Percentiles rank a stretch among this genome's conserved stretches.
These are phyloP conservation scores for Ricinus communis DNA, from an alignment of 345 rosid species.

Conservation along the genomic window DNA sequence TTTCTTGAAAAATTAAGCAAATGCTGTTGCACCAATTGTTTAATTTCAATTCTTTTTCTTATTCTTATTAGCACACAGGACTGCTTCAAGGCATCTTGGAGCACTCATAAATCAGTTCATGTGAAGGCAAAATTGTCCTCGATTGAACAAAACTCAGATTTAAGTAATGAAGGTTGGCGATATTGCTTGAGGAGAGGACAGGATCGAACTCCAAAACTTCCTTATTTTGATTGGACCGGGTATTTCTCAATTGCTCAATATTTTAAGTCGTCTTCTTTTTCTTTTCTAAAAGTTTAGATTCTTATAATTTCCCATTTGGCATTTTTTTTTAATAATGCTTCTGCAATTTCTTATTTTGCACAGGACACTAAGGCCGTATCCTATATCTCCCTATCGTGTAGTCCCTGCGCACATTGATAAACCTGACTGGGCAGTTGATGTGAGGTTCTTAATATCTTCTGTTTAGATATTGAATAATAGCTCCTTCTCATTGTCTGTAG, in stretches of 20 bases:
- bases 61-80: constrained; percentile 68
- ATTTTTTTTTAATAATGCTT: not conserved
- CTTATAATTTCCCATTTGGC: not conserved
- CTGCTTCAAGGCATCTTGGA: constrained; percentile 93
- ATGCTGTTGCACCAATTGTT: not conserved
- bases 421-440: constrained; percentile 96
- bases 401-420: constrained; percentile 65
- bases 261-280: not conserved
- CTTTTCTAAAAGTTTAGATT: not conserved
- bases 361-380: constrained; percentile 82
- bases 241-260: constrained; percentile 27
- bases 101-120: constrained; percentile 84
- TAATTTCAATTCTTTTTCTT: constrained; percentile 9
- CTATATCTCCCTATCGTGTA: constrained; percentile 55
- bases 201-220: constrained; percentile 59
- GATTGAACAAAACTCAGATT: constrained; percentile 40
- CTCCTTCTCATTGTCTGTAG: not conserved
- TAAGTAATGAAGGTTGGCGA: constrained; percentile 62
- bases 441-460: constrained; percentile 33
- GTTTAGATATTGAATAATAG: not conserved
- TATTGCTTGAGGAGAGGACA: constrained; percentile 79
- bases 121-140: constrained; percentile 62
- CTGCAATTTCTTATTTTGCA: constrained; percentile 1
- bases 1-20: constrained; percentile 6
- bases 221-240: constrained; percentile 96